Base-by-base conservation (phyloP, 225 moss, liverwort and hornwort genomes). In the Bryoerythrophyllum caledonicum region DNA sequence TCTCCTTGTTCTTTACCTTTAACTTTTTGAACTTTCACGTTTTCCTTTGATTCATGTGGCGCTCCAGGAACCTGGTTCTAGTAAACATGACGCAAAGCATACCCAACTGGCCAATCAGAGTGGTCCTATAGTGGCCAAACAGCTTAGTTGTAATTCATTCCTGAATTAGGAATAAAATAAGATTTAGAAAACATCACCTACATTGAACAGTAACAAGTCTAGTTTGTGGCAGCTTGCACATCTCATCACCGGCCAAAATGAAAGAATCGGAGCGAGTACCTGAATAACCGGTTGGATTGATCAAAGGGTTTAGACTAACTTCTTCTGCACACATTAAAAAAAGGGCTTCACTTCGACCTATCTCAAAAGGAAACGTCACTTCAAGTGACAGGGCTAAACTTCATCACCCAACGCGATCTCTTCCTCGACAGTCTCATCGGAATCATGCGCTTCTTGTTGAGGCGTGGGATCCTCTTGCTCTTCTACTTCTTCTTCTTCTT, bases 341-440 rank as follows among this genome's bases (percentile, higher is more conserved):
- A n/a, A n/a, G n/a, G n/a, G n/a, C n/a, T n/a, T n/a, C n/a, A n/a
- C n/a, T n/a, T n/a, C n/a, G n/a, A n/a, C n/a, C n/a, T n/a, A 58
- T 57, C 57, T 71, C 41, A 57, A 25, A 11, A 73, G 46, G 24
- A 55, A 54, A 34, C 19, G 44, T 19, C 61, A 51, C 30, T 37
- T 77, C 28, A 49, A 52, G 30, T 37, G 26, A 11, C 37, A 17
- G 37, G 49, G 23, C 32, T 20, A 74, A 38, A 68, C 86, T 30
- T 35, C 79, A 38, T 73, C 83, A 68, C 71, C 81, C 70, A 84
- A 81, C 15, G 73, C 81, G 63, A 76, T 73, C 9, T 76, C 83
- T 71, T 83, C 88, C 37, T 81, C 83, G n/a, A 7, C 76, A 38
- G 83, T 79, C 27, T 80, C 85, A 56, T 88, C 88, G 32, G 80